Base-by-base conservation (phyloP, 352 stramenopile species). In the Aphanomyces euteiches region DNA sequence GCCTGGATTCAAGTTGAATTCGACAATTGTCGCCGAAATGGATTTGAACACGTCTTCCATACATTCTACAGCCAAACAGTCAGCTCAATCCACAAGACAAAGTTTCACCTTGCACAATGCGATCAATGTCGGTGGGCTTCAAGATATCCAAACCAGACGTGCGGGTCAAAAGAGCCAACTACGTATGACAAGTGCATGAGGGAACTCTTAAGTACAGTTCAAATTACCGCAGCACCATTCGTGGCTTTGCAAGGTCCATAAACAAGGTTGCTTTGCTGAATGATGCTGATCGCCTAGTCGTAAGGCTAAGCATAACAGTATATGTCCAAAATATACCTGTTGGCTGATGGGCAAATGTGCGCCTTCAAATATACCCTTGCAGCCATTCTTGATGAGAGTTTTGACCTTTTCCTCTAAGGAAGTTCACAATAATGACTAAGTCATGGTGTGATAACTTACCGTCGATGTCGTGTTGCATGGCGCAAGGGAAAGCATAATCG, bases 401-500 rank as follows among this genome's bases (percentile, higher is more conserved):
- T 88, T 87, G 57, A 54, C 57, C 36, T 66, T 56, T 10, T 74
- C 41, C n/a, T 74, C 69, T 61, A 61, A 28, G 28, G 28, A 28
- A 28, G 28, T 28, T 28, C 28, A 28, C 2, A 28, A 28, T 28
- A 28, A 28, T 28, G 28, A 28, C 28, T 28, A 28, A 28, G 28
- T 28, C 2, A 28, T 28, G 28, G 28, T 28, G 28, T 28, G 39
- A 36, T 34, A 75, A 75, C 8, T 88, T 87, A 56, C 79, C 82
- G 71, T 93, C 83, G 69, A 99, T 87, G 58, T 97, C 88, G 74
- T 98, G 94, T 78, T 98, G 92, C 40, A 90, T 92, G n/a, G 93
- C 96, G 74, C 94, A 98, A 40, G 96, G 93, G 74, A 99, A 98
- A 61, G 90, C 95, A 71, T 99, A 90, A 79, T 99, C 97, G 73